Evolutionary conservation across 495 filamentous ascomycete genomes (phyloP).

Genomic region (Astrothelium macrocarpum): DNA sequence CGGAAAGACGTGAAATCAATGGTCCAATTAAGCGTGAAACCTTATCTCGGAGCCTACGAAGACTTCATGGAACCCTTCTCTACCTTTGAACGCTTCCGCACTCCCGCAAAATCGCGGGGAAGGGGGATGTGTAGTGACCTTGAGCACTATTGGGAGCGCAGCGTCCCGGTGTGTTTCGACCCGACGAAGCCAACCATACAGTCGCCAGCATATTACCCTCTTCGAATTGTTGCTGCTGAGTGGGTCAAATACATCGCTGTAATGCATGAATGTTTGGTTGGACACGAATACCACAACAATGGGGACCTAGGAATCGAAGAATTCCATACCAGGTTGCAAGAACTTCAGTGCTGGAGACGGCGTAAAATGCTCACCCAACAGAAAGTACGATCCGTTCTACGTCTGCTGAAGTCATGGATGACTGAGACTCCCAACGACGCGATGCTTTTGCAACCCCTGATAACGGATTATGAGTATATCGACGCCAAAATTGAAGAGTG

Average conservation of each 20-base stretch:
- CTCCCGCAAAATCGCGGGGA: not conserved
- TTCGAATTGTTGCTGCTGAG: slow-evolving; percentile 15
- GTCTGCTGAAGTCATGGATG: not conserved
- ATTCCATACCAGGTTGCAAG: not conserved
- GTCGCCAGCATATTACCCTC: slow-evolving; percentile 12
- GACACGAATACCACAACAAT: slow-evolving; percentile 13
- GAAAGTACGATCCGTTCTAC: not conserved
- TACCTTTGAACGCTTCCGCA: not conserved
- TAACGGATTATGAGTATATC: not conserved
- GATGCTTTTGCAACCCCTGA: not conserved
- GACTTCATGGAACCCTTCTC: not conserved
- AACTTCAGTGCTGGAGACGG: slow-evolving; percentile 9
- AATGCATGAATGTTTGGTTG: slow-evolving; percentile 13
- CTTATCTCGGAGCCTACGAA: not conserved
- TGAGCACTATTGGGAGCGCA: not conserved
- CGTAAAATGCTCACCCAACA: slow-evolving; percentile 4
- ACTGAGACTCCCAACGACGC: not conserved
- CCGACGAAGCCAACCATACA: not conserved
- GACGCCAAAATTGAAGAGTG: not conserved
- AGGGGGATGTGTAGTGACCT: not conserved
- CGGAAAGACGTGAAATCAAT: not conserved
- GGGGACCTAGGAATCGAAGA: not conserved
- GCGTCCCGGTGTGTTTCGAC: slow-evolving; percentile 5
- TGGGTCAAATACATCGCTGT: slow-evolving; percentile 17
- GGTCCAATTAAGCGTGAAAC: not conserved